A percentile compares a stretch with the other conserved stretches of the same genome.
Conservation (phyloP, 2,329 filamentous ascomycete genomes). For the Dendryphion nanum region DNA sequence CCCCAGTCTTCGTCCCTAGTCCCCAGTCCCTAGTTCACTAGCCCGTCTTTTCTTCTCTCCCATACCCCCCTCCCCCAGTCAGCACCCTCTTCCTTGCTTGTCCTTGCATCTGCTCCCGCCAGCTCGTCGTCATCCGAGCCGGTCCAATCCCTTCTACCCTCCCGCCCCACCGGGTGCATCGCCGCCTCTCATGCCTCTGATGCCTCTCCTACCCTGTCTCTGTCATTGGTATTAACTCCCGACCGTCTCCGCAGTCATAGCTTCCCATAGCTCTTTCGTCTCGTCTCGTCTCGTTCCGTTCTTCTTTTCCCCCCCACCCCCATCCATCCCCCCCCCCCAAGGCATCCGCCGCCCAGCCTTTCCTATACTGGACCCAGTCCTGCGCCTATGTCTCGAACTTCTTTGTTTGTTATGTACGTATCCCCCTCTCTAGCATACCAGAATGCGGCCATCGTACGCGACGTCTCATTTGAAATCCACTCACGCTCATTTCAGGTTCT, state of each 20-base stretch:
- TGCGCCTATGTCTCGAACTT: slow-evolving; percentile 28
- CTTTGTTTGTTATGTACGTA: slow-evolving; percentile 40
- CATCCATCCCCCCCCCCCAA: slow-evolving; percentile 16
- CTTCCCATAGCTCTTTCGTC: slow-evolving; percentile 15
- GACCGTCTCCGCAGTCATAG: slow-evolving; percentile 30
- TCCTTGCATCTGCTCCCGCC: slow-evolving; percentile 13
- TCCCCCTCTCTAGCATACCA: slow-evolving; percentile 25
- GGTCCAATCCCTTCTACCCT: slow-evolving; percentile 19
- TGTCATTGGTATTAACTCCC: slow-evolving; percentile 21
- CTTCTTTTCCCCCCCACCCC: slow-evolving; percentile 1
- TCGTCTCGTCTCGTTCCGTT: slow-evolving; percentile 2
- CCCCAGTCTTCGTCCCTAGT: too few species aligned
- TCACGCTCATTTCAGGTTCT: slow-evolving; percentile 36
- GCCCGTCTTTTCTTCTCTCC: too few species aligned
- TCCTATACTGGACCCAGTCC: slow-evolving; percentile 23
- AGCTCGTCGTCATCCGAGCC: slow-evolving; percentile 15
- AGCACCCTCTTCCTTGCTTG: slow-evolving; percentile 32
- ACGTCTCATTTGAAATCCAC: slow-evolving; percentile 28
- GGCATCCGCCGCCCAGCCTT: slow-evolving; percentile 11
- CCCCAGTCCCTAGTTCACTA: too few species aligned
- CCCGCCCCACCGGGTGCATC: slow-evolving; percentile 22
- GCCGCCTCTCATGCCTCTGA: slow-evolving; percentile 4
- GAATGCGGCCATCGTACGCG: slow-evolving; percentile 31
- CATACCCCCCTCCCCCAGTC: too few species aligned
- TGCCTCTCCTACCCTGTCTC: slow-evolving; percentile 10